Conservation (phyloP, 805 yeast genomes). For the Starmerella powellii region DNA sequence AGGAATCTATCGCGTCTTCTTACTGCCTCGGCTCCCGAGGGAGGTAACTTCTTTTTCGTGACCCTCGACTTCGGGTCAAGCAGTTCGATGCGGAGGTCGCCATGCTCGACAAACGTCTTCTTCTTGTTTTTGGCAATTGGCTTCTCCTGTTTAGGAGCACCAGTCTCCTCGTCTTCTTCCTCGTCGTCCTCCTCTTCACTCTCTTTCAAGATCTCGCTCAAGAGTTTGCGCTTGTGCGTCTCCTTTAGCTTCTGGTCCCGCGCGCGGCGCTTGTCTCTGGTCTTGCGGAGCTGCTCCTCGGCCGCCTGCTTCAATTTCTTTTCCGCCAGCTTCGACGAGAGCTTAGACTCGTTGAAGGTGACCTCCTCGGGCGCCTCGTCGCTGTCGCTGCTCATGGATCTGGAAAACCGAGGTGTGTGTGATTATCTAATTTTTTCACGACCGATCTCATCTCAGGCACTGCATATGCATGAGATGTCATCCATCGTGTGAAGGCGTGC, state of each 20-base stretch:
- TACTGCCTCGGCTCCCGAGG: conserved; percentile 17
- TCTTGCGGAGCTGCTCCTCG: conserved; percentile 8
- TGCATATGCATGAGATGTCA: neutral
- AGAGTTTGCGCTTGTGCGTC: conserved; percentile 20
- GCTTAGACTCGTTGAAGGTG: conserved; percentile 20
- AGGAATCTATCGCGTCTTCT: conserved; percentile 24
- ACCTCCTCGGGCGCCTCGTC: conserved; percentile 32
- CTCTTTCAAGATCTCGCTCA: conserved; percentile 23
- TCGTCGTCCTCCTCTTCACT: conserved; percentile 11
- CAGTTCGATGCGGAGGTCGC: conserved; percentile 24
- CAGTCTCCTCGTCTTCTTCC: conserved; percentile 4
- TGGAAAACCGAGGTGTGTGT: no score
- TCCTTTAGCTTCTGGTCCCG: conserved; percentile 22
- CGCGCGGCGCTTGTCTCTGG: conserved; percentile 25
- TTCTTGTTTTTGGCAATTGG: conserved; percentile 5
- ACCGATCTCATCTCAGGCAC: no score
- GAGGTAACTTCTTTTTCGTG: conserved; percentile 23
- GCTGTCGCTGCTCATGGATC: conserved; percentile 12
- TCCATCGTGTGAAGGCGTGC: neutral
- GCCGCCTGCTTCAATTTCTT: conserved; percentile 12
- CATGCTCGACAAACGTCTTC: conserved; percentile 17
- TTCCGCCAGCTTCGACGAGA: conserved; percentile 5
- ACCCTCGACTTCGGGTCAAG: conserved; percentile 10
- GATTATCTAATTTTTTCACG: conserved; percentile 5
- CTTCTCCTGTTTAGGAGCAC: neutral